Evolutionary conservation across 176 grass and related monocot species (phyloP), one percentile per base, ranked within the genome.

Genomic region (Saccharum spontaneum): DNA sequence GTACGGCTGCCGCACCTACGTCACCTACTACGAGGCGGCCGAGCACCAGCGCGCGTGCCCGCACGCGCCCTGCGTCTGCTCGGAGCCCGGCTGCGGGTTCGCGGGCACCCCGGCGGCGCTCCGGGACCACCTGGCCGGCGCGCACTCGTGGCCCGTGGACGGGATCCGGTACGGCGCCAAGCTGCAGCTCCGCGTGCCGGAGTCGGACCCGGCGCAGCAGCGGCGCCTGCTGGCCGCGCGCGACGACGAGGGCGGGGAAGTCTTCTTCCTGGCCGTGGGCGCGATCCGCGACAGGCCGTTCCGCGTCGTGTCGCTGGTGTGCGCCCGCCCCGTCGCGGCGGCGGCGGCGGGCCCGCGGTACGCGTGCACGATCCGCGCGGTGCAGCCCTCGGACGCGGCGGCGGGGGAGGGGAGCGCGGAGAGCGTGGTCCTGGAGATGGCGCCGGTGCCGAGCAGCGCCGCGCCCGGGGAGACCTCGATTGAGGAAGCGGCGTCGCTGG

Each of bases 1-100:
- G 3, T 44, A 83, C 69, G 69, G 81, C 39, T 73, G 81, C 81
- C 10, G 45, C 10, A 10, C 2, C 63, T 33, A 37, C 78, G 78
- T 80, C 0, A 37, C 63, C 30, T 68, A 80, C 78, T 22, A 80
- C 78, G 10, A 18, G 41, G 43, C 6, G 14, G 62, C 0, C 10
- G 63, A 22, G 24, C 78, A 80, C 78, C 62, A 36, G 41, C 43
- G 43, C 16, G 2, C 62, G 78, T 68, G 62, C 63, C 26, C 43
- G 62, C 63, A 33, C 41, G 43, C 41, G 62, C 78, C 63, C 9
- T 80, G 78, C 43, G 12, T 37, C 3, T 80, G 78, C 78, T 22
- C 62, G 62, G 62, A 67, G 78, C 62, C 31, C 31, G 74, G 74
- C 17, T 77, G 74, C 74, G 50, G 16, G 31, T 77, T 77, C 74